Percentiles rank a stretch among this genome's conserved stretches.
Evolutionary conservation across 495 filamentous ascomycete species (phyloP).

Genomic region (Penicillium goetzii): DNA sequence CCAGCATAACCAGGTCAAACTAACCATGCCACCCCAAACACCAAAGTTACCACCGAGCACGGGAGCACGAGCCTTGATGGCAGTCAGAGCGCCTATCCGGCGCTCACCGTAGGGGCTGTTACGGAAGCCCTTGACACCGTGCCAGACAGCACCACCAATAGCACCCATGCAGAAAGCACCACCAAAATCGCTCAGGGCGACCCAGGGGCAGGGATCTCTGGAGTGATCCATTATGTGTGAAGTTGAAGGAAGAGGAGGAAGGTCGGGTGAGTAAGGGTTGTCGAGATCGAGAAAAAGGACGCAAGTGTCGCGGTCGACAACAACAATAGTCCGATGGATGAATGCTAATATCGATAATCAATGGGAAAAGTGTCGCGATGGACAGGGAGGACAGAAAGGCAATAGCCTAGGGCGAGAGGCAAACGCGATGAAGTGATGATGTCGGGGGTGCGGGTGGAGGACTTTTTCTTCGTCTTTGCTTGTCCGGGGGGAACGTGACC

Average conservation of each 20-base stretch:
- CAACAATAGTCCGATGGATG: not conserved
- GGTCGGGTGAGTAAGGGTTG: conserved; percentile 10
- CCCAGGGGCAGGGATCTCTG: conserved; percentile 95
- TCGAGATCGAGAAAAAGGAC: not conserved
- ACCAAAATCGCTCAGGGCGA: conserved; percentile 93
- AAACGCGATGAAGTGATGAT: conserved; percentile 11
- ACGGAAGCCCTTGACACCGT: conserved; percentile 94
- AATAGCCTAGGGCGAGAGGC: conserved; percentile 10
- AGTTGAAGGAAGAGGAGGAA: conserved; percentile 16
- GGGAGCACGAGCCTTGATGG: conserved; percentile 94
- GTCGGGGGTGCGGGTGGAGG: conserved; percentile 24
- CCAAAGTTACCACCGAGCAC: conserved; percentile 98
- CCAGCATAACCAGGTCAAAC: conserved; percentile 20
- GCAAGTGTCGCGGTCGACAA: conserved; percentile 6
- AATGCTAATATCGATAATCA: not conserved
- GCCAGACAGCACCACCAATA: conserved; percentile 95
- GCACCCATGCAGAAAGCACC: conserved; percentile 95
- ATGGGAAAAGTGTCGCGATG: conserved; percentile 1
- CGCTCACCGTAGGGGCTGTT: conserved; percentile 91
- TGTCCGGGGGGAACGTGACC: conserved; percentile 18
- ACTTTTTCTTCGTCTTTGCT: conserved; percentile 25
- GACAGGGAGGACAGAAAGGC: not conserved
- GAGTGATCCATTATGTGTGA: conserved; percentile 80
- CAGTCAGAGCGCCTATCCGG: conserved; percentile 92
- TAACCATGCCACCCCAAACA: conserved; percentile 94